These are phyloP conservation scores for Colletotrichum spinosum DNA, from an alignment of 2,329 filamentous ascomycete genomes.

Conservation along the genomic window DNA sequence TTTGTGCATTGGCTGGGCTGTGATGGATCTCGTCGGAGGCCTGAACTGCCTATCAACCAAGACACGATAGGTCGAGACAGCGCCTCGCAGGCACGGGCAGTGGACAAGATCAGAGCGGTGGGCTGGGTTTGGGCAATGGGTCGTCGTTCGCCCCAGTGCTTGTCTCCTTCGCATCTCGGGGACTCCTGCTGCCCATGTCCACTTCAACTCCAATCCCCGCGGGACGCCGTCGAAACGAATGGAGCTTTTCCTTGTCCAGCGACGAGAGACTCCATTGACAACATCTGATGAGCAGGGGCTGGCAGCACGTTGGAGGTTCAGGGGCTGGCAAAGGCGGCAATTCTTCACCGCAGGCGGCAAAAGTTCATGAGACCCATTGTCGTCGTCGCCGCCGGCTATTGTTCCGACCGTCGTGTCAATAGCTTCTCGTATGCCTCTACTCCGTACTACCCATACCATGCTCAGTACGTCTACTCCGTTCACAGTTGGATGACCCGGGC, in stretches of 20 bases:
- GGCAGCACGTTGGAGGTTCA: not conserved
- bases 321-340: conserved; percentile 27
- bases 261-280: conserved; percentile 10
- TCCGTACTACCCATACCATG: too few species aligned
- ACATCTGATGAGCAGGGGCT: conserved; percentile 16
- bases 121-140: too few species aligned
- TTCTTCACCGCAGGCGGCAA: conserved; percentile 27
- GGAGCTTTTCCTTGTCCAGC: not conserved
- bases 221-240: conserved; percentile 17
- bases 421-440: not conserved
- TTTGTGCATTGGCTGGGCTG: not conserved
- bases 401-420: too few species aligned
- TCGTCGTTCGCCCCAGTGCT: conserved; percentile 11
- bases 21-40: not conserved
- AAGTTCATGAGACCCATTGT: not conserved
- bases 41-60: too few species aligned
- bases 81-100: not conserved
- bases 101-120: conserved; percentile 8
- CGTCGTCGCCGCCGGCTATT: not conserved
- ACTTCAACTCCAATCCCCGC: not conserved
- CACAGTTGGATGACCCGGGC: too few species aligned
- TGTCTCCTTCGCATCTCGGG: conserved; percentile 31
- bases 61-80: too few species aligned
- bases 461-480: too few species aligned
- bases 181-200: conserved; percentile 16